Percentiles rank a stretch among this genome's conserved stretches.
Evolutionary conservation across 352 stramenopile genomes (phyloP).

Genomic region (Phytophthora litchii): DNA sequence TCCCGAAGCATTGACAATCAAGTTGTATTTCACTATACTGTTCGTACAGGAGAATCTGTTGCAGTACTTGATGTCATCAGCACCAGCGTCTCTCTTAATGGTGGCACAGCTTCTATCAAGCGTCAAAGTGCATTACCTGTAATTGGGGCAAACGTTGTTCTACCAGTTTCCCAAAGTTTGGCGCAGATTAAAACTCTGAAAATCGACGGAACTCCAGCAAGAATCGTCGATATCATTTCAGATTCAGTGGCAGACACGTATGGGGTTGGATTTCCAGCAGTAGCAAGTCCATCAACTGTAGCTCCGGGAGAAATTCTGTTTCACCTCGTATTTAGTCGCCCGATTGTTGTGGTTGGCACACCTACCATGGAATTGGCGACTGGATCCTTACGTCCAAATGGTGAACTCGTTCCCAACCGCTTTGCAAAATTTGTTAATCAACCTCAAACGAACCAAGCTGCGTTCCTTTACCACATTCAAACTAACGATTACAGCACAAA

Average conservation of each 20-base stretch:
- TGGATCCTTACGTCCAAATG: slow-evolving; percentile 53
- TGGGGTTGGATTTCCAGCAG: slow-evolving; percentile 61
- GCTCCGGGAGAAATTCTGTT: slow-evolving; percentile 75
- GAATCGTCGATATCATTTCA: slow-evolving; percentile 50
- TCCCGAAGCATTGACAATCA: slow-evolving; percentile 42
- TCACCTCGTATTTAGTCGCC: slow-evolving; percentile 61
- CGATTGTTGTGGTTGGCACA: slow-evolving; percentile 49
- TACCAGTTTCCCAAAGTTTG: slow-evolving; percentile 44
- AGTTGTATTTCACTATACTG: slow-evolving; percentile 66
- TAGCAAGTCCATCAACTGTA: slow-evolving; percentile 53
- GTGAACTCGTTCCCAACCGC: slow-evolving; percentile 49
- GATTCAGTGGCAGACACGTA: slow-evolving; percentile 60
- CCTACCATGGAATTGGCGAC: slow-evolving; percentile 67
- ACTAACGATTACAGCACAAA: slow-evolving; percentile 59
- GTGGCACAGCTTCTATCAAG: slow-evolving; percentile 28
- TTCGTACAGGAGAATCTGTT: slow-evolving; percentile 40
- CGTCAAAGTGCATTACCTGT: slow-evolving; percentile 39
- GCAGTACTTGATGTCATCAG: slow-evolving; percentile 37
- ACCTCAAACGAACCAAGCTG: slow-evolving; percentile 46
- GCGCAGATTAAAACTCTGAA: slow-evolving; percentile 39
- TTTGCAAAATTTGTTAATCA: slow-evolving; percentile 54
- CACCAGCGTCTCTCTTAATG: slow-evolving; percentile 34
- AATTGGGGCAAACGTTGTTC: slow-evolving; percentile 35
- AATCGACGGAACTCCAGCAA: slow-evolving; percentile 52
- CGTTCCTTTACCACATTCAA: slow-evolving; percentile 73